Evolutionary conservation across 441 rosid genomes (phyloP), one percentile per base, ranked within the genome.

Genomic region (Syzygium syzygioides): DNA sequence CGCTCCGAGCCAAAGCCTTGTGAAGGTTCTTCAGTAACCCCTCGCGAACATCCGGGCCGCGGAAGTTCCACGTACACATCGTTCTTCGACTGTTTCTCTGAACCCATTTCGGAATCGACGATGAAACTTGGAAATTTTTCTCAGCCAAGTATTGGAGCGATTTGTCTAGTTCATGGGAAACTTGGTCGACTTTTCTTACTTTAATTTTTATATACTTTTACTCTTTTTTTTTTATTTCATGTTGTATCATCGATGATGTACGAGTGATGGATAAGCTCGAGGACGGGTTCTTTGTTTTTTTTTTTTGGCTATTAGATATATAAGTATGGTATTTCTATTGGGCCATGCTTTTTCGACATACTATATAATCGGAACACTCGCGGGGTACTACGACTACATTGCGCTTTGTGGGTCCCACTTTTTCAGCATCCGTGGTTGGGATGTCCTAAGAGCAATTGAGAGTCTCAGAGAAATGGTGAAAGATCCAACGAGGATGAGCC

Each of bases 371-470:
- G 9, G 5, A 60, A 60, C 4, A 6, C 34, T n/a, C n/a, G n/a
- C n/a, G n/a, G n/a, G n/a, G n/a, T n/a, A n/a, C n/a, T 41, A 41
- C 7, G 45, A 6, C 5, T 1, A 6, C 1, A 41, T 1, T 6
- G 45, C 45, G 45, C 45, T 41, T 41, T 41, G 45, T 41, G 45
- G 45, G 45, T 41, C 45, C 45, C 45, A 41, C 45, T 7, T 41
- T 41, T 41, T 41, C 5, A 41, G 45, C 45, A 41, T 41, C n/a
- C n/a, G n/a, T n/a, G n/a, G n/a, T n/a, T n/a, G n/a, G n/a, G n/a
- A n/a, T n/a, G 45, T 41, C 45, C 45, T 41, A 41, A 41, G 45
- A 41, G 45, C 45, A 41, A 41, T 41, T 1, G 45, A 41, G 45
- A 41, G 7, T 5, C 7, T 37, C 45, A 5, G 45, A 41, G 45